Conservation (phyloP, 1,284 basidiomycete genomes). For the Porphyrellus sp. region DNA sequence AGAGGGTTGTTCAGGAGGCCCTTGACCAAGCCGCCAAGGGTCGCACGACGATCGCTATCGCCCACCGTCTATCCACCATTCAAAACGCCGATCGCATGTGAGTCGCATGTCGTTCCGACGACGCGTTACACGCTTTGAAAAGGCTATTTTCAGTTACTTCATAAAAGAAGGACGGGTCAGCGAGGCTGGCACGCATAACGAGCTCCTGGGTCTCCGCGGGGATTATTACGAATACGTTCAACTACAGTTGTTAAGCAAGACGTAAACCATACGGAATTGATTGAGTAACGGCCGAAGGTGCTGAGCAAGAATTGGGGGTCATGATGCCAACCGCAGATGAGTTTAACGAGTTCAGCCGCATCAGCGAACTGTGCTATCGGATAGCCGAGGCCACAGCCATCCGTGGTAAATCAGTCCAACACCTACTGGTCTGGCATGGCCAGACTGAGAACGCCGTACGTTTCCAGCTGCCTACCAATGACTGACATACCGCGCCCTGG, state of each 20-base stretch:
- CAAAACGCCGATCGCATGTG: slow-evolving; percentile 92
- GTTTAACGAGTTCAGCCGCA: too few species aligned
- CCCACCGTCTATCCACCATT: slow-evolving; percentile 91
- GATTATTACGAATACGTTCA: slow-evolving; percentile 89
- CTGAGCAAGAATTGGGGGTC: too few species aligned
- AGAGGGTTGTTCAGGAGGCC: slow-evolving; percentile 76
- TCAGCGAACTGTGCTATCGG: too few species aligned
- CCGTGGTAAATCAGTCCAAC: too few species aligned
- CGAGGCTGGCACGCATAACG: slow-evolving; percentile 86
- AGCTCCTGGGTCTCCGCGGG: slow-evolving; percentile 69
- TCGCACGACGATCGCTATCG: slow-evolving; percentile 87
- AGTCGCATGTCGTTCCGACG: slow-evolving; percentile 34
- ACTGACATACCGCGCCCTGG: too few species aligned
- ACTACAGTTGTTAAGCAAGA: slow-evolving; percentile 70
- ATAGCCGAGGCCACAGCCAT: too few species aligned
- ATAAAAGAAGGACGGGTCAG: slow-evolving; percentile 86
- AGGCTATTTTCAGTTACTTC: slow-evolving; percentile 63
- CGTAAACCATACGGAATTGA: slow-evolving; percentile 25
- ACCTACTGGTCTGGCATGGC: too few species aligned
- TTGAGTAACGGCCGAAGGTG: too few species aligned
- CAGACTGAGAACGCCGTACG: too few species aligned
- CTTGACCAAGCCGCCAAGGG: slow-evolving; percentile 61
- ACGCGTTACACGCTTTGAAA: too few species aligned
- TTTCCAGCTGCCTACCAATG: too few species aligned
- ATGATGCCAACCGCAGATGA: too few species aligned